Evolutionary conservation across 495 filamentous ascomycete genomes (phyloP).

Genomic region (Lasiosphaeria ovina): DNA sequence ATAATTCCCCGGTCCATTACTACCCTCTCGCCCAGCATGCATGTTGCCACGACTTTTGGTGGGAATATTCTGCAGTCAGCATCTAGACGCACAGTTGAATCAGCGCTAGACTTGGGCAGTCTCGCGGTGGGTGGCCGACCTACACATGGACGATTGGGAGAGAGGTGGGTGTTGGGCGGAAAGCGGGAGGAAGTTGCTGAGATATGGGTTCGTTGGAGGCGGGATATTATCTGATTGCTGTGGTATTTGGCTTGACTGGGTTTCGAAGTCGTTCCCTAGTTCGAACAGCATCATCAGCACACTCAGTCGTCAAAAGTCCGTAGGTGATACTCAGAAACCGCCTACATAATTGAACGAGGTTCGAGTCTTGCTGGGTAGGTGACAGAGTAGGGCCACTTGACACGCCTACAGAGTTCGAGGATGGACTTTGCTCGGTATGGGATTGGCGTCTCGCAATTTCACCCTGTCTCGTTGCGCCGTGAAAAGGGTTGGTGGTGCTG

Average conservation of each 20-base stretch:
- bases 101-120: background rate
- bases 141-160: background rate
- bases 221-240: background rate
- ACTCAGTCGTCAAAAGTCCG: background rate
- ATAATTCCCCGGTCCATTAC: background rate
- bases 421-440: no score
- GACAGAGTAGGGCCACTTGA: background rate
- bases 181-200: background rate
- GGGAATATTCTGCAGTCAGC: background rate
- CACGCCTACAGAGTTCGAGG: no score
- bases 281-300: background rate
- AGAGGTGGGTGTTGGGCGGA: background rate
- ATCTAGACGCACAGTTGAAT: background rate
- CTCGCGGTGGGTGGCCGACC: background rate
- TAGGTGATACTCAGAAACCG: background rate
- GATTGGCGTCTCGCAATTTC: no score
- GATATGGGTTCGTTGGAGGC: background rate
- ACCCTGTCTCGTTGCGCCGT: no score
- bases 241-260: background rate
- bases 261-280: background rate
- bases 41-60: slow-evolving; percentile 11
- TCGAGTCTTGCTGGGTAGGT: background rate
- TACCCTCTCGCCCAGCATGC: background rate
- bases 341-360: background rate
- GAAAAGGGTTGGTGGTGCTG: no score